Percentiles rank a stretch among this genome's conserved stretches.
phyloP scores from a whole-genome alignment of 768 basidiomycete species.

The Suillus spraguei region DNA sequence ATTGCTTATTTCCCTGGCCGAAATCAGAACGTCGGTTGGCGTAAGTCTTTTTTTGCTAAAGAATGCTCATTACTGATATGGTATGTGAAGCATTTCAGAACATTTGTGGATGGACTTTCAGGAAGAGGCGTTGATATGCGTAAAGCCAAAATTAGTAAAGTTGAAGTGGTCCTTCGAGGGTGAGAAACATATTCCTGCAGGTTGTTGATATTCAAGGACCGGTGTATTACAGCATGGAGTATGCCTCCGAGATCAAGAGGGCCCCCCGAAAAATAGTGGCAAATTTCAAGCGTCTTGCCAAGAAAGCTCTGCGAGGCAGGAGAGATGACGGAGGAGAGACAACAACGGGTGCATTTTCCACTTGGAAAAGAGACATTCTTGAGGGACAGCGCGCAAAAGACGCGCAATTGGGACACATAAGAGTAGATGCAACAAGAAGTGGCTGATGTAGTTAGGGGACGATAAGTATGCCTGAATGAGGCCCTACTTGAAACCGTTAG shows the following conservation, averaged over 20 bases:
- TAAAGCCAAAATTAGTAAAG: constrained; percentile 39
- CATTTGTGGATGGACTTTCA: no score
- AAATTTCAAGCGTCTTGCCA: not conserved
- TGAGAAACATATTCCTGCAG: constrained; percentile 24
- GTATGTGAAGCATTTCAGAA: no score
- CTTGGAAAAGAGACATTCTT: constrained; percentile 38
- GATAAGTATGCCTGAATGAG: constrained; percentile 18
- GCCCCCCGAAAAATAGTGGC: not conserved
- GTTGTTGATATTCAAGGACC: constrained; percentile 3
- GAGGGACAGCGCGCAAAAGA: constrained; percentile 25
- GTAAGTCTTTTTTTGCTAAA: no score
- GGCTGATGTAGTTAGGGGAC: constrained; percentile 19
- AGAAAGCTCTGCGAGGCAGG: constrained; percentile 23
- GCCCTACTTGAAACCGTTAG: constrained; percentile 50
- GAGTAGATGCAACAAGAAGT: constrained; percentile 26
- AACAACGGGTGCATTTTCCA: constrained; percentile 5
- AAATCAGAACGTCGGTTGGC: no score
- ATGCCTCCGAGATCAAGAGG: constrained; percentile 46
- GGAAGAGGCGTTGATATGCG: no score
- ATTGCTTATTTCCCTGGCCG: no score
- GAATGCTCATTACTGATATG: no score
- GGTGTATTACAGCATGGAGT: constrained; percentile 44
- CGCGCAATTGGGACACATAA: constrained; percentile 18
- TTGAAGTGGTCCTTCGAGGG: constrained; percentile 60
- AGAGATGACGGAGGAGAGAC: constrained; percentile 8